phyloP scores from a whole-genome alignment of 139 green algal species.

The Auxenochlorella pyrenoidosa region DNA sequence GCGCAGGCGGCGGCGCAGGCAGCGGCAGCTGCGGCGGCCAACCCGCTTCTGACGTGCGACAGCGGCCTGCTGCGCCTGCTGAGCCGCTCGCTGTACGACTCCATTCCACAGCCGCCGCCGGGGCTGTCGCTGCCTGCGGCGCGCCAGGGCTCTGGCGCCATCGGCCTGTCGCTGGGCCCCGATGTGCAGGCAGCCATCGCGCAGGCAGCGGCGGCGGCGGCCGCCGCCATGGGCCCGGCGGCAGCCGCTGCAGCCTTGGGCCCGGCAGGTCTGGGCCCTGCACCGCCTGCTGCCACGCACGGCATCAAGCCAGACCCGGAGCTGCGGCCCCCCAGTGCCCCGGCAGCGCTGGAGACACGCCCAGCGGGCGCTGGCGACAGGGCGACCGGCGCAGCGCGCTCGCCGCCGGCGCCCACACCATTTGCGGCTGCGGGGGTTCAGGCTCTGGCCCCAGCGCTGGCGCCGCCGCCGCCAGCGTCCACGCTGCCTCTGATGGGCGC shows the following conservation, averaged over 20 bases:
- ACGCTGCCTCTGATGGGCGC: neutral
- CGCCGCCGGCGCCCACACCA: neutral
- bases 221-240: neutral
- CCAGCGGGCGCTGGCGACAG: neutral
- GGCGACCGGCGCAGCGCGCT: neutral
- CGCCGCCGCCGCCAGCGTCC: neutral
- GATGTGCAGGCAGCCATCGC: slow-evolving; percentile 1
- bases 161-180: neutral
- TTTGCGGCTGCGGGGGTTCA: neutral
- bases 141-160: neutral
- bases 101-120: neutral
- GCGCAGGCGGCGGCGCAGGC: neutral
- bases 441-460: neutral
- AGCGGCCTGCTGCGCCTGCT: slow-evolving; percentile 24
- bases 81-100: slow-evolving; percentile 7
- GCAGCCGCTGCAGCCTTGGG: neutral
- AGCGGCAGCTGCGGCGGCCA: neutral
- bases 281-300: neutral
- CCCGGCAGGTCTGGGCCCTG: neutral
- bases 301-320: neutral
- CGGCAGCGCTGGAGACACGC: neutral
- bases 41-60: neutral
- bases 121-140: neutral
- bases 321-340: neutral
- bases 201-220: neutral